These are phyloP conservation scores for Penicillium corylophilum DNA, from an alignment of 2,329 filamentous ascomycete species.

Conservation along the genomic window DNA sequence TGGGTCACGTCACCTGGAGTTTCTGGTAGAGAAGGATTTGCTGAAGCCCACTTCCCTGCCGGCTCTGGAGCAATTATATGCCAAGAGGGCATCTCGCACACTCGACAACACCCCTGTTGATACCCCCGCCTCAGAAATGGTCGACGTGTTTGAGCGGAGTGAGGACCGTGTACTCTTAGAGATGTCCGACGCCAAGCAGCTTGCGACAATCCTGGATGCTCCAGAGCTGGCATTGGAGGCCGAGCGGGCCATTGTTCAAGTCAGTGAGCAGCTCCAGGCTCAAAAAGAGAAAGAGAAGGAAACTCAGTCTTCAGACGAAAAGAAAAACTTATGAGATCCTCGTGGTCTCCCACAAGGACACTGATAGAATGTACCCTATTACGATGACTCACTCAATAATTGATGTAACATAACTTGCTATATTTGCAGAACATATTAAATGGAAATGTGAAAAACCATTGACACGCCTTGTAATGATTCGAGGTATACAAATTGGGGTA, in stretches of 20 bases:
- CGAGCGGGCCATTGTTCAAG: conserved; percentile 74
- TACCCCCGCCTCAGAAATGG: conserved; percentile 31
- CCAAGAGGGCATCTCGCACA: conserved; percentile 40
- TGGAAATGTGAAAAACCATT: not conserved
- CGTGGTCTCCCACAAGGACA: not conserved
- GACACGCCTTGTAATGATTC: not conserved
- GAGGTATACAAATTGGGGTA: conserved; percentile 1
- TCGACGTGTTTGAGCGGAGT: conserved; percentile 37
- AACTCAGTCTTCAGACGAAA: conserved; percentile 14
- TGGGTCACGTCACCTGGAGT: conserved; percentile 81
- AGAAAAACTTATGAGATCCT: conserved; percentile 24
- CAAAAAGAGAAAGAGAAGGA: conserved; percentile 22
- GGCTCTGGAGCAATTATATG: conserved; percentile 73
- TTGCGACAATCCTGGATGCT: conserved; percentile 63
- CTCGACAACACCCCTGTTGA: conserved; percentile 28
- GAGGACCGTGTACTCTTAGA: conserved; percentile 49
- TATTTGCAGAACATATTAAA: not conserved
- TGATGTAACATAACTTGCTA: conserved; percentile 3
- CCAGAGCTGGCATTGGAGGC: conserved; percentile 71
- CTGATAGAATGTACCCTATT: not conserved
- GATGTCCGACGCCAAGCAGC: conserved; percentile 53
- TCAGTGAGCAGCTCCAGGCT: conserved; percentile 46
- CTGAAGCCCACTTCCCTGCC: conserved; percentile 65
- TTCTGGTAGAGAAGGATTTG: conserved; percentile 72
- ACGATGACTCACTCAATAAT: not conserved